phyloP scores from a whole-genome alignment of 179 eudicot species.

The Corrigiola litoralis region DNA sequence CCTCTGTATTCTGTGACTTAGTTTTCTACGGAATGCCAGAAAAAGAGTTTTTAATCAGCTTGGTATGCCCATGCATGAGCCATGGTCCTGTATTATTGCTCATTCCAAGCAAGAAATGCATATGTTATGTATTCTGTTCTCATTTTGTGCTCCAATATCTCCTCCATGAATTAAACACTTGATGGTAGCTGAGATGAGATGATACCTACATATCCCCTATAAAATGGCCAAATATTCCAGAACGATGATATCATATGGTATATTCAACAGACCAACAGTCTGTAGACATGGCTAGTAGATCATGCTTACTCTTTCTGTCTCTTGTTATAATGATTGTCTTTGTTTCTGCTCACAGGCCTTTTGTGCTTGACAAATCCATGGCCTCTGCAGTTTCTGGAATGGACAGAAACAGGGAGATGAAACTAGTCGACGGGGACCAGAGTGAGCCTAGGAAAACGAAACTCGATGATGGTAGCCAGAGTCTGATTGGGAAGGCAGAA shows the following conservation, averaged over 20 bases:
- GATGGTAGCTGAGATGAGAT: not conserved
- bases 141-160: conserved; percentile 18
- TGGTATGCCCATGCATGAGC: conserved; percentile 5
- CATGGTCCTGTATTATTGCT: conserved; percentile 8
- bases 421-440: not conserved
- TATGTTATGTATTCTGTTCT: not conserved
- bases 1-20: not conserved
- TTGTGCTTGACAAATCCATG: not conserved
- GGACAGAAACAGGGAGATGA: not conserved
- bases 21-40: conserved; percentile 1
- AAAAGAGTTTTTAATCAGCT: not conserved
- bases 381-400: not conserved
- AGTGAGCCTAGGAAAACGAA: too few relatives aligned
- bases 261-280: too few relatives aligned
- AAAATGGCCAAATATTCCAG: conserved; percentile 7
- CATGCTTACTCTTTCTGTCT: conserved; percentile 15
- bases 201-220: not conserved
- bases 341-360: conserved; percentile 22
- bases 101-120: conserved; percentile 6
- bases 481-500: not conserved
- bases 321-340: conserved; percentile 2
- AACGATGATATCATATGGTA: not conserved
- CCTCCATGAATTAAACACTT: conserved; percentile 6
- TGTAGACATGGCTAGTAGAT: conserved; percentile 14
- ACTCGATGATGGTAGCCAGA: not conserved